Evolutionary conservation across 1,284 basidiomycete genomes (phyloP).

Genomic region (Ganoderma boninense): DNA sequence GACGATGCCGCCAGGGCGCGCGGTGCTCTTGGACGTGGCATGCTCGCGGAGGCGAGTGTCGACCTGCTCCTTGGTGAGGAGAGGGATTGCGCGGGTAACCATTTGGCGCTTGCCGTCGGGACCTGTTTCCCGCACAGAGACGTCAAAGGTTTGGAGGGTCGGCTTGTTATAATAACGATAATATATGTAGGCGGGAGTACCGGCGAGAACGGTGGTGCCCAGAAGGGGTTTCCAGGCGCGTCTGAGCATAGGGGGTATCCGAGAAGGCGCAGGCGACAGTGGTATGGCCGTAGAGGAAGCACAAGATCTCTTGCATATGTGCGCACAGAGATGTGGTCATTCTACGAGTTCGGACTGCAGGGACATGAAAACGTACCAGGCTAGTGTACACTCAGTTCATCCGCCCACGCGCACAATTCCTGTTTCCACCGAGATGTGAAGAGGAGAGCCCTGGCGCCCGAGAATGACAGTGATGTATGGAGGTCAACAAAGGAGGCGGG

Average conservation of each 20-base stretch:
- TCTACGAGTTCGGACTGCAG: not conserved
- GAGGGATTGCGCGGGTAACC: slow-evolving; percentile 58
- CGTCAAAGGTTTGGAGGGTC: slow-evolving; percentile 56
- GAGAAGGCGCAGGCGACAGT: not conserved
- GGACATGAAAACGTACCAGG: slow-evolving; percentile 3
- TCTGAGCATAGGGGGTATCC: slow-evolving; percentile 57
- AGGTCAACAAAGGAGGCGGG: not conserved
- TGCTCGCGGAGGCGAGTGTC: slow-evolving; percentile 68
- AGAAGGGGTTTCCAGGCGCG: slow-evolving; percentile 72
- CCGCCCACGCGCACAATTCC: not conserved
- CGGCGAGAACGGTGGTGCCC: slow-evolving; percentile 55
- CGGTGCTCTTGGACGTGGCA: slow-evolving; percentile 53
- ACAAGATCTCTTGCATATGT: not conserved
- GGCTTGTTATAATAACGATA: slow-evolving; percentile 48
- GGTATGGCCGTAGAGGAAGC: not conserved
- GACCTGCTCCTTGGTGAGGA: slow-evolving; percentile 65
- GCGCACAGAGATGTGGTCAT: not conserved
- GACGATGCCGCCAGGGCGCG: slow-evolving; percentile 59
- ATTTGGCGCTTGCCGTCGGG: slow-evolving; percentile 67
- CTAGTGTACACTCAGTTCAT: slow-evolving; percentile 5
- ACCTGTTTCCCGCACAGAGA: slow-evolving; percentile 61
- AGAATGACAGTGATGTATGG: not conserved
- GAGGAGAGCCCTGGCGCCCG: not conserved
- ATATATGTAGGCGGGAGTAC: slow-evolving; percentile 59
- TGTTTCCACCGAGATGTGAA: no score